phyloP scores from a whole-genome alignment of 2,329 filamentous ascomycete species.

The Aureobasidium melanogenum region DNA sequence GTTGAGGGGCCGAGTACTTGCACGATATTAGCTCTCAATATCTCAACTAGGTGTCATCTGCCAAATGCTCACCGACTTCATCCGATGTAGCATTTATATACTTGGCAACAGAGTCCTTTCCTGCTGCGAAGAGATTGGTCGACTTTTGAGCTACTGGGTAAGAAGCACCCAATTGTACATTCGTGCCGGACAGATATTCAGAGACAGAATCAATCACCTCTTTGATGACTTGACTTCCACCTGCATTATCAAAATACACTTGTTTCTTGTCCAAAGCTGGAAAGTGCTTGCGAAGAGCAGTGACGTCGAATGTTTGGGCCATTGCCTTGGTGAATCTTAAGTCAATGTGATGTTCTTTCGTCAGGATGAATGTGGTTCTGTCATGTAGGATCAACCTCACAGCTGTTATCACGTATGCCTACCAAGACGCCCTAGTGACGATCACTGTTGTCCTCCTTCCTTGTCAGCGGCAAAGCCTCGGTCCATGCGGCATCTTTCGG shows the following conservation, averaged over 20 bases:
- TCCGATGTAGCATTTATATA: conserved; percentile 60
- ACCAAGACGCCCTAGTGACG: background rate
- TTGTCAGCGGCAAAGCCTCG: conserved; percentile 1
- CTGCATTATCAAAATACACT: conserved; percentile 70
- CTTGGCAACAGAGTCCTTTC: conserved; percentile 55
- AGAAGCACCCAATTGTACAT: conserved; percentile 67
- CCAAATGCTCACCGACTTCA: conserved; percentile 44
- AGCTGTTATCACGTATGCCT: conserved; percentile 4
- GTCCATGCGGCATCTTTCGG: background rate
- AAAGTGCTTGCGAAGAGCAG: conserved; percentile 51
- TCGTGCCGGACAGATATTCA: conserved; percentile 51
- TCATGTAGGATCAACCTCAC: background rate
- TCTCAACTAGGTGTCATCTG: background rate
- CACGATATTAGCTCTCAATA: background rate
- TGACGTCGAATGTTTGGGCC: conserved; percentile 43
- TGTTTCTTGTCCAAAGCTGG: conserved; percentile 59
- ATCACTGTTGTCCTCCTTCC: conserved; percentile 9
- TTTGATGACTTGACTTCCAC: conserved; percentile 61
- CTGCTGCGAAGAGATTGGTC: conserved; percentile 50
- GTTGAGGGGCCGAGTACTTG: conserved; percentile 63
- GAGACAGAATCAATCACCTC: conserved; percentile 52
- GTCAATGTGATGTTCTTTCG: background rate
- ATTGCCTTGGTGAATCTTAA: conserved; percentile 12
- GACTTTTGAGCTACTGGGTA: conserved; percentile 55
- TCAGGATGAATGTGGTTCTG: background rate